Percentiles rank a stretch among this genome's conserved stretches.
Evolutionary conservation across 2,329 filamentous ascomycete genomes (phyloP).

Genomic region (Shiraia sp.): DNA sequence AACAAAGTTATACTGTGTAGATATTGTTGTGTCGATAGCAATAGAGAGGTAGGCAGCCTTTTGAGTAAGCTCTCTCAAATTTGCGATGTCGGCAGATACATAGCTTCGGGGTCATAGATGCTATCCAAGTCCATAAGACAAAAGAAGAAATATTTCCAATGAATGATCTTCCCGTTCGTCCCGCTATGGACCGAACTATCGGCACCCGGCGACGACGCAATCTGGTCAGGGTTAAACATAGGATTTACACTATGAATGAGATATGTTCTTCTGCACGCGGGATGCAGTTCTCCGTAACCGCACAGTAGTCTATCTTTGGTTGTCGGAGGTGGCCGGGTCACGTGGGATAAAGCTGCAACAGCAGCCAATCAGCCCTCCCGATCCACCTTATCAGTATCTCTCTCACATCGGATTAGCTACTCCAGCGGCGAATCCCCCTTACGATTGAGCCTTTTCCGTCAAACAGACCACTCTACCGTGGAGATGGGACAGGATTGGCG

Average conservation of each 20-base stretch:
- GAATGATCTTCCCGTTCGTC: background rate
- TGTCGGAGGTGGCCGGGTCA: constrained; percentile 38
- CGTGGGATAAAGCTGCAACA: constrained; percentile 14
- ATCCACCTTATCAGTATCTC: constrained; percentile 4
- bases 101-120: no score
- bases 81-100: constrained; percentile 1
- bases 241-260: constrained; percentile 9
- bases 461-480: constrained; percentile 22
- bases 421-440: constrained; percentile 20
- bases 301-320: constrained; percentile 13
- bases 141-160: no score
- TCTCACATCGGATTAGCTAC: constrained; percentile 33
- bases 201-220: constrained; percentile 32
- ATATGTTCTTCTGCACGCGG: constrained; percentile 16
- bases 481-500: constrained; percentile 26
- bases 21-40: no score
- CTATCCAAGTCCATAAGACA: no score
- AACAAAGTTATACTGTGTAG: no score
- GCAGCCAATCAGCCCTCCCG: constrained; percentile 27
- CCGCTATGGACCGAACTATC: constrained; percentile 16
- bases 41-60: no score
- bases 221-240: constrained; percentile 3
- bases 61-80: no score
- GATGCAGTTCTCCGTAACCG: constrained; percentile 18
- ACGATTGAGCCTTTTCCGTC: constrained; percentile 17